Base-by-base conservation (phyloP, 2,329 filamentous ascomycete species). In the Epichloe sp. region DNA sequence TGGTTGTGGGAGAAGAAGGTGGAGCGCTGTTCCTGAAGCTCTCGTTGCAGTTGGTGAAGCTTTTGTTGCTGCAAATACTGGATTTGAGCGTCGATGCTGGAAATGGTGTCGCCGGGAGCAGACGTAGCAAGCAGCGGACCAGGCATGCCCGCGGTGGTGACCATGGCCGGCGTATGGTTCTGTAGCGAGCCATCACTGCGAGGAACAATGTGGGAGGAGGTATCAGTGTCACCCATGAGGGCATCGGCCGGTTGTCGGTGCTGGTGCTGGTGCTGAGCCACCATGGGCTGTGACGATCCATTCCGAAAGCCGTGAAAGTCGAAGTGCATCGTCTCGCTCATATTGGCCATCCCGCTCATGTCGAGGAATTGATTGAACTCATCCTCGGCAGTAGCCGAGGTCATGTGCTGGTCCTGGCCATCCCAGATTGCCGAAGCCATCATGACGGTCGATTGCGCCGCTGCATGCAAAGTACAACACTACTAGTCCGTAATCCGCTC, bases 321-420 rank as follows among this genome's bases (percentile, higher is more conserved):
- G 59, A 83, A 83, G 54, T 75, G 72, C 60, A 83, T 70, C 49
- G 69, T 67, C 51, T 80, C 77, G 54, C 65, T 64, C 52, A 83
- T 65, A 54, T 66, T 72, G 34, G 70, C 71, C 69, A 82, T 78
- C 58, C 66, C 68, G 52, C 72, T 75, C 70, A 84, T 77, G 56
- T 82, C 75, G 54, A 84, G 70, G 53, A 82, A 83, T 57, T 83
- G 79, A 56, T 80, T 74, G 60, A 83, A 82, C 40, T 82, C 79
- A 62, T 83, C 79, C 46, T 82, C 79, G 48, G 70, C 62, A 19
- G 48, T 21, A 5, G 71, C 58, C 11, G 71, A 63, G 31, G 74
- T 68, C 64, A 80, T 69, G 53, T 70, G 68, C 59, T 79, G 76
- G 58, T 80, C 77, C 60, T 79, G 74, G 47, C 71, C 70, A 57